These are phyloP conservation scores for Gremmenia infestans DNA, from an alignment of 2,329 filamentous ascomycete genomes.

Conservation along the genomic window DNA sequence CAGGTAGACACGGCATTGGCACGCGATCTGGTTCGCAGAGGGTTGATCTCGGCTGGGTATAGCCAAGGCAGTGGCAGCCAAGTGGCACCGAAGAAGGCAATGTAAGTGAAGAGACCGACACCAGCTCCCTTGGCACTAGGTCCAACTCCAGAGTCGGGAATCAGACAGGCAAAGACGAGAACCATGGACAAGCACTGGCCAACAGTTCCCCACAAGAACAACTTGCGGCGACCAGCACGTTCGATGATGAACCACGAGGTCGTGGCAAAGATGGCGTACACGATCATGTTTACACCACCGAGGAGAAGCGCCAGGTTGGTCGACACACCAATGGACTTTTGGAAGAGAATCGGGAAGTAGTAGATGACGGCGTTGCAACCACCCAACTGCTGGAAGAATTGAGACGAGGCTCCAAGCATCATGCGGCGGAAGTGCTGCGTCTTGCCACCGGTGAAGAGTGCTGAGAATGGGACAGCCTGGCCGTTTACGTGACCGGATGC, in stretches of 20 bases:
- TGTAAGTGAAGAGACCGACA: slow-evolving; percentile 58
- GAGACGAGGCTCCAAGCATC: slow-evolving; percentile 44
- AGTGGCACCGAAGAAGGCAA: slow-evolving; percentile 54
- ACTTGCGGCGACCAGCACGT: slow-evolving; percentile 60
- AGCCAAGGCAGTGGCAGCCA: slow-evolving; percentile 60
- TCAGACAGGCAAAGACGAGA: slow-evolving; percentile 40
- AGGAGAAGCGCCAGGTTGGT: slow-evolving; percentile 48
- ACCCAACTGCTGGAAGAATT: slow-evolving; percentile 49
- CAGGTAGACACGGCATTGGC: slow-evolving; percentile 60
- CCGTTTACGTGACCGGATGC: slow-evolving; percentile 29
- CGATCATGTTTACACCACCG: slow-evolving; percentile 51
- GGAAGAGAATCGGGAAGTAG: slow-evolving; percentile 48
- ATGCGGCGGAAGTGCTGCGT: slow-evolving; percentile 51
- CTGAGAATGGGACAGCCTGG: slow-evolving; percentile 30
- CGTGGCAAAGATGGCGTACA: slow-evolving; percentile 50
- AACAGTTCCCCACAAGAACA: slow-evolving; percentile 66
- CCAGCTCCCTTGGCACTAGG: slow-evolving; percentile 34
- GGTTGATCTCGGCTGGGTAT: slow-evolving; percentile 57
- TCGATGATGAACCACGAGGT: slow-evolving; percentile 48
- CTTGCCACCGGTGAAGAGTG: slow-evolving; percentile 47
- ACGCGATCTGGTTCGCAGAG: slow-evolving; percentile 54
- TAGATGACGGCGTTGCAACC: slow-evolving; percentile 43
- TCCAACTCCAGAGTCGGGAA: slow-evolving; percentile 26
- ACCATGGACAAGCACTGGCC: slow-evolving; percentile 64
- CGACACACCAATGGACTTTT: slow-evolving; percentile 41